Base-by-base conservation (phyloP, 1,284 basidiomycete genomes). In the Anthracocystis walkeri region DNA sequence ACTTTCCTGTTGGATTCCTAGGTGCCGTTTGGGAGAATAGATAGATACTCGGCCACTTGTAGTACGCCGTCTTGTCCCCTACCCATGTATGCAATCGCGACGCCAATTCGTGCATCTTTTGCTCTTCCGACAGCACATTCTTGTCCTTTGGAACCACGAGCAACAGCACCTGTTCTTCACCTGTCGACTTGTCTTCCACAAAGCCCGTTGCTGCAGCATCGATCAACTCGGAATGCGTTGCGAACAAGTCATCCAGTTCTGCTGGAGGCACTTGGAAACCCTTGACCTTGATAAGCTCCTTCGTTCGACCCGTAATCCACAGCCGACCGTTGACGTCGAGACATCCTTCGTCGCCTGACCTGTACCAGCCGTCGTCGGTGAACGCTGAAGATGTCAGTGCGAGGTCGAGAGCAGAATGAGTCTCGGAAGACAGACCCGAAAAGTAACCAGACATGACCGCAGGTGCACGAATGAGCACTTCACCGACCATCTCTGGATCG, bases 241-340 rank as follows among this genome's bases (percentile, higher is more conserved):
- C 68, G 21, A 76, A 72, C 12, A 77, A 51, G 42, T 66, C 70
- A 58, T 81, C 79, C 4, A 81, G 68, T 52, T 81, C 79, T 38
- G 62, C 69, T 12, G 79, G 79, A 2, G 75, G 62, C 2, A 80
- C 78, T 54, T 81, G 79, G 75, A 81, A 81, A 0, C 79, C 78
- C 42, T 73, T 73, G 25, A 78, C 71, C 56, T 75, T 79, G 66
- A 78, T 77, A 20, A 79, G 51, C 44, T 78, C 78, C 62, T 81
- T 81, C 8, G 69, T 78, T 0, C 79, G 52, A 21, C 79, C 79
- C 5, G 73, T 78, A 61, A 81, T 80, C 79, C 79, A 81, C 18
- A 81, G 55, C 12, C 66, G 66, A 20, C 79, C 79, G 7, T 76
- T 56, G 49, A 40, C 58, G 42, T 80, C 79, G 6, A 81, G 41